Evolutionary conservation across 164 flowering plant genomes (phyloP).

Genomic region (Magnolia officinalis): DNA sequence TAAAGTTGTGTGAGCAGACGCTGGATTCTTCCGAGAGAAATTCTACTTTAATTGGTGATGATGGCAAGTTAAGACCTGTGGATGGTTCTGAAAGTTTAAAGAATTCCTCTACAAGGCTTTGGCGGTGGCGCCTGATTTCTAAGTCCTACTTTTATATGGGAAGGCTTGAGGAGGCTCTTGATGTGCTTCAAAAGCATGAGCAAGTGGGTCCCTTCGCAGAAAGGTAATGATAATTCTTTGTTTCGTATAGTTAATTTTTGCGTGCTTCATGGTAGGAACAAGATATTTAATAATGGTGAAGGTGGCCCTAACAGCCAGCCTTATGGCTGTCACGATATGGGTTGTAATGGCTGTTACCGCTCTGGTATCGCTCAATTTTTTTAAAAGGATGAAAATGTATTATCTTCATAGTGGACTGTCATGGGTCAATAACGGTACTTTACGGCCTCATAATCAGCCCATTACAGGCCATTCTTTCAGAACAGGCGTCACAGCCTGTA

Average conservation of each 20-base stretch:
- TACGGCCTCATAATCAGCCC: too few relatives aligned
- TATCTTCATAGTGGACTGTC: too few relatives aligned
- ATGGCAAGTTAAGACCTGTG: slow-evolving; percentile 12
- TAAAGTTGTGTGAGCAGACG: slow-evolving; percentile 75
- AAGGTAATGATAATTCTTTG: slow-evolving; percentile 31
- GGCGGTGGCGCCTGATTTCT: slow-evolving; percentile 61
- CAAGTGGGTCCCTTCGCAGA: slow-evolving; percentile 24
- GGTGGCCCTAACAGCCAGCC: too few relatives aligned
- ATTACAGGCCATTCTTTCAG: too few relatives aligned
- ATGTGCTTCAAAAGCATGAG: slow-evolving; percentile 55
- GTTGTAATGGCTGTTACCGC: too few relatives aligned
- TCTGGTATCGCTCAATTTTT: too few relatives aligned
- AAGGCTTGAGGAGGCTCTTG: slow-evolving; percentile 76
- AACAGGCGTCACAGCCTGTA: too few relatives aligned
- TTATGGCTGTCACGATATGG: too few relatives aligned
- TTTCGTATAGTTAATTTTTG: slow-evolving; percentile 6
- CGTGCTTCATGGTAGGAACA: slow-evolving; percentile 1
- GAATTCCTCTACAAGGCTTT: slow-evolving; percentile 31
- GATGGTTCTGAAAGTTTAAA: slow-evolving; percentile 27
- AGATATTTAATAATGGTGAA: not conserved
- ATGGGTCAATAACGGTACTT: too few relatives aligned
- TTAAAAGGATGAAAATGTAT: too few relatives aligned
- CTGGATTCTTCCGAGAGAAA: slow-evolving; percentile 63
- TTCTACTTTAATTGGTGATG: slow-evolving; percentile 18
- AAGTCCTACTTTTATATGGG: slow-evolving; percentile 75